Evolutionary conservation across 78 protist genomes (phyloP), one percentile per base, ranked within the genome.

Genomic region (Dictyostelium brefeldianum): DNA sequence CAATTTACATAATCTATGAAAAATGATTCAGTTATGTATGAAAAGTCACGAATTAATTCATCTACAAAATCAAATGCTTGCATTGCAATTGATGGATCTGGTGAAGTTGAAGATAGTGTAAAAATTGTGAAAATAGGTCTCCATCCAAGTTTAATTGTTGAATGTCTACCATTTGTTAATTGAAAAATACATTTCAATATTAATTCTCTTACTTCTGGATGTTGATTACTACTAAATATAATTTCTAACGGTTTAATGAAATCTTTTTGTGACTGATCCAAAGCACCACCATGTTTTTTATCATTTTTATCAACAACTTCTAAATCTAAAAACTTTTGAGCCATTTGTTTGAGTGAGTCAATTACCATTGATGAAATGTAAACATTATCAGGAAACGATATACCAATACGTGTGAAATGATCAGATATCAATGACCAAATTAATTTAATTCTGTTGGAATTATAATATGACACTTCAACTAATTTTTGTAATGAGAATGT

Each of bases 61-160:
- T 64, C 71, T 4, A 96, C 83, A 31, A 85, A 89, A 18, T 91
- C 96, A 80, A 96, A 96, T 11, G 98, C 98, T 31, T 95, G 79
- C 10, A 79, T n/a, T 31, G 90, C 89, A 46, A 81, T 74, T n/a
- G 15, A 50, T 3, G n/a, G 64, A 10, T 82, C 91, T 3, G 69
- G 70, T 7, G 74, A 29, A n/a, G 65, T 62, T 0, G 83, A 50
- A 4, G 79, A 74, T 11, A 95, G 47, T 1, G 94, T 89, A 43
- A 90, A 81, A 8, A 98, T 96, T 3, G 81, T 89, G 70, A 98
- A 98, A 25, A 98, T 92, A 5, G 94, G 83, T 77, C 91, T 85
- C 99, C 99, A 99, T 4, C 99, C 99, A 2, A 98, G 97, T 59
- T 80, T 96, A n/a, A 99, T 97, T 48, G 54, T 7, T 14, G 93